Base-by-base conservation (phyloP, 2,329 filamentous ascomycete species). In the Trichoderma lentiforme region DNA sequence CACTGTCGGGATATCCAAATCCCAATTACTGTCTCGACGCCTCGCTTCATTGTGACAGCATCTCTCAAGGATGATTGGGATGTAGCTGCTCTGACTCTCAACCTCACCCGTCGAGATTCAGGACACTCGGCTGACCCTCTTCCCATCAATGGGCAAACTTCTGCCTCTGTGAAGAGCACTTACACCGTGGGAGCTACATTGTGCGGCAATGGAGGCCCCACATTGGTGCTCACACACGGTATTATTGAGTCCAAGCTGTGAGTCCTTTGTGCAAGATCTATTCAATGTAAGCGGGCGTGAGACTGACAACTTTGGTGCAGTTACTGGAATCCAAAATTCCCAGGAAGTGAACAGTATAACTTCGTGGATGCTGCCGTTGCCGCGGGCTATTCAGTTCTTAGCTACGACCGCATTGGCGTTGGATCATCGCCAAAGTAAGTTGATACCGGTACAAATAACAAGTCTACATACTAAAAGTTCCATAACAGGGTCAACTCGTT, bases 361-460 rank as follows among this genome's bases (percentile, higher is more conserved):
- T 69, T 69, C 7, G 5, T 69, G 1, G 36, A 60, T 26, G 56
- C 66, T 69, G 53, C 66, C 12, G 4, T 61, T 69, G 56, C 66
- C 2, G 56, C 47, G 14, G 66, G 66, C n/a, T 69, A 69, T 12
- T 69, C 66, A 30, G 36, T 69, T 14, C 53, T 69, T 56, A 51
- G 36, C n/a, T 69, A 69, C n/a, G 53, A 69, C 56, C 66, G 56
- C 36, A 69, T 69, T 12, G 66, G 66, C 8, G 53, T 69, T 34
- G 56, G 66, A 2, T 69, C 66, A 51, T 69, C 66, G 9, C 34
- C 56, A 18, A 69, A 60, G 56, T 69, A 34, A 51, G 66, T 34
- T 11, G 3, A 7, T 7, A 14, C 6, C 4, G 11, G 11, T n/a
- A 5, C 12, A 32, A 28, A 14, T 15, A 12, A 24, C 3, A 43